Evolutionary conservation across 2,329 filamentous ascomycete species (phyloP).

Genomic region (Monilinia laxa): DNA sequence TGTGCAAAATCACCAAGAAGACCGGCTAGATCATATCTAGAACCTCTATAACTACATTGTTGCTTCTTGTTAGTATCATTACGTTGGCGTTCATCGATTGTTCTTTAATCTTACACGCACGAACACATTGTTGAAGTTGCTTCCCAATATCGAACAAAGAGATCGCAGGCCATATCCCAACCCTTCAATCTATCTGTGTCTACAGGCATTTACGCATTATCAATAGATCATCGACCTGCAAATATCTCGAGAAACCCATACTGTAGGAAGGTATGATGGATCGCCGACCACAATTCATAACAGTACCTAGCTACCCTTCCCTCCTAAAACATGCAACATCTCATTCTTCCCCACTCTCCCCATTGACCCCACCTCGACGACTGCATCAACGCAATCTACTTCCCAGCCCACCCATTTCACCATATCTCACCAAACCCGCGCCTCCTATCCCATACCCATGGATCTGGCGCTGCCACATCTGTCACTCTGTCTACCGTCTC

Average conservation of each 20-base stretch:
- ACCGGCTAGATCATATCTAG: not conserved
- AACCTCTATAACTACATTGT: not conserved
- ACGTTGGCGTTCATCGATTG: not conserved
- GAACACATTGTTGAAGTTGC: not conserved
- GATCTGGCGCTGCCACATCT: slow-evolving; percentile 42
- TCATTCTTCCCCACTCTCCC: slow-evolving; percentile 16
- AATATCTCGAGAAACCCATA: not conserved
- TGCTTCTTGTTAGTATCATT: not conserved
- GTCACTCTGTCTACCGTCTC: slow-evolving; percentile 38
- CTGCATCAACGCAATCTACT: slow-evolving; percentile 21
- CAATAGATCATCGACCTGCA: not conserved
- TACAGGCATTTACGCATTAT: not conserved
- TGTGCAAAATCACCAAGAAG: not conserved
- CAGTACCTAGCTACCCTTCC: slow-evolving; percentile 14
- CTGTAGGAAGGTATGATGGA: slow-evolving; percentile 9
- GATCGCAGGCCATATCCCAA: not conserved
- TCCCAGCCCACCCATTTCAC: slow-evolving; percentile 19
- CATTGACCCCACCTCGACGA: slow-evolving; percentile 19
- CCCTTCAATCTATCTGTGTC: not conserved
- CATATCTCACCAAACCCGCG: slow-evolving; percentile 26
- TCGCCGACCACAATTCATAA: slow-evolving; percentile 11
- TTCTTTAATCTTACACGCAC: not conserved
- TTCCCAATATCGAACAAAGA: slow-evolving; percentile 10
- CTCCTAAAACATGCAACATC: slow-evolving; percentile 11
- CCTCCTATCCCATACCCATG: slow-evolving; percentile 38